These are phyloP conservation scores for Diplodia corticola DNA, from an alignment of 2,329 filamentous ascomycete species.

Conservation along the genomic window DNA sequence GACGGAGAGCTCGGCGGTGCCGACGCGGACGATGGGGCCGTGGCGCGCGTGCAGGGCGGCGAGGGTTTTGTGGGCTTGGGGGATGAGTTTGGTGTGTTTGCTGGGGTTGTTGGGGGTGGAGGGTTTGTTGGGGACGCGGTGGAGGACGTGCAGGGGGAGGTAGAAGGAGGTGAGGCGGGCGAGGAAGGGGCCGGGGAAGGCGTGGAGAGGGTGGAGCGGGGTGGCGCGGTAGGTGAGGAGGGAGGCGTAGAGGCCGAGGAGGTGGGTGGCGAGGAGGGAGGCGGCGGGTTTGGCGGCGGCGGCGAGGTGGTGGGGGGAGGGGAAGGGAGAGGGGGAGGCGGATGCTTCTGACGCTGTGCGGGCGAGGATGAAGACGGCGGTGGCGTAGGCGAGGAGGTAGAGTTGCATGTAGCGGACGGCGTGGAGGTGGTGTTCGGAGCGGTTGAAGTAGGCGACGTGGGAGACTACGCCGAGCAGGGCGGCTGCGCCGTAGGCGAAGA, in stretches of 20 bases:
- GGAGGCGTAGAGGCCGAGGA: constrained; percentile 31
- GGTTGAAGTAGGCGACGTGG: constrained; percentile 14
- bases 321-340: neutral
- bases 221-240: constrained; percentile 44
- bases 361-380: neutral
- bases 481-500: neutral
- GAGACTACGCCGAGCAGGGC: neutral
- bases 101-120: neutral
- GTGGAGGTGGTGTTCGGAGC: constrained; percentile 19
- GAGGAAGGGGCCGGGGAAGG: constrained; percentile 23
- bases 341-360: neutral
- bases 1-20: constrained; percentile 30
- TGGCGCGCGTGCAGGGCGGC: neutral
- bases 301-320: neutral
- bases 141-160: neutral
- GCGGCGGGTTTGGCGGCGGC: neutral
- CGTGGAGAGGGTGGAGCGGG: constrained; percentile 40
- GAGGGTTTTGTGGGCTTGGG: constrained; percentile 18
- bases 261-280: neutral
- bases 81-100: neutral
- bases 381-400: neutral
- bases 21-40: constrained; percentile 22
- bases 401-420: constrained; percentile 7
- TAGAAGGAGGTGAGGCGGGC: constrained; percentile 13
- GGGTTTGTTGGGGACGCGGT: neutral